Conservation (phyloP, 2,329 filamentous ascomycete genomes). For the Trichoderma sp. region DNA sequence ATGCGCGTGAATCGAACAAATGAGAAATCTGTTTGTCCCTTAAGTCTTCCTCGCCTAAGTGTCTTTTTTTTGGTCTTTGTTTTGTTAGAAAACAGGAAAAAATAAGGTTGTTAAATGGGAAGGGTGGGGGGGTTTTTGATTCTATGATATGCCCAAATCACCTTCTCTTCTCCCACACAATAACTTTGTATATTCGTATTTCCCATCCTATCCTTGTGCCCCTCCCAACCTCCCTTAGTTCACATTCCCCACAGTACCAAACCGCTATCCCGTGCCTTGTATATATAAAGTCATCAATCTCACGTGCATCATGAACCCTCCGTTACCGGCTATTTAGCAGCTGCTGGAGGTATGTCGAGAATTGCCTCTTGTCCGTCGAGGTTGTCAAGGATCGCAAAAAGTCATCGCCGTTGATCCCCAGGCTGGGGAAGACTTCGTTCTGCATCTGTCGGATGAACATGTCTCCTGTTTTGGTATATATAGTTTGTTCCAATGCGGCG, state of each 20-base stretch:
- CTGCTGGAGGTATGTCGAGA: constrained; percentile 61
- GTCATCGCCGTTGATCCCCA: constrained; percentile 61
- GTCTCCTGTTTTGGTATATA: constrained; percentile 85
- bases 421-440: constrained; percentile 58
- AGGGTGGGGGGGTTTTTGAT: background rate
- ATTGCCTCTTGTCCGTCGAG: constrained; percentile 56
- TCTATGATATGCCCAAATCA: constrained; percentile 9
- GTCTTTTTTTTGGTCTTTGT: background rate
- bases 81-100: background rate
- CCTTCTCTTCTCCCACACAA: background rate
- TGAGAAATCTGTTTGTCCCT: background rate
- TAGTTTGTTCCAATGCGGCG: constrained; percentile 78
- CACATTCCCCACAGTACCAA: background rate
- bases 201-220: background rate
- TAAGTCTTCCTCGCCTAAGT: background rate
- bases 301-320: background rate
- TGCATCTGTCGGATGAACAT: constrained; percentile 71
- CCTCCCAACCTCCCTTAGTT: background rate
- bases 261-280: background rate
- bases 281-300: background rate
- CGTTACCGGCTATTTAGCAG: constrained; percentile 49
- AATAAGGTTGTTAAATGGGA: background rate
- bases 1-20: background rate
- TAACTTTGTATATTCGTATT: background rate
- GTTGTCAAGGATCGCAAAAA: constrained; percentile 59